Base-by-base conservation (phyloP, 345 rosid species). In the Rubroshorea leprosula region DNA sequence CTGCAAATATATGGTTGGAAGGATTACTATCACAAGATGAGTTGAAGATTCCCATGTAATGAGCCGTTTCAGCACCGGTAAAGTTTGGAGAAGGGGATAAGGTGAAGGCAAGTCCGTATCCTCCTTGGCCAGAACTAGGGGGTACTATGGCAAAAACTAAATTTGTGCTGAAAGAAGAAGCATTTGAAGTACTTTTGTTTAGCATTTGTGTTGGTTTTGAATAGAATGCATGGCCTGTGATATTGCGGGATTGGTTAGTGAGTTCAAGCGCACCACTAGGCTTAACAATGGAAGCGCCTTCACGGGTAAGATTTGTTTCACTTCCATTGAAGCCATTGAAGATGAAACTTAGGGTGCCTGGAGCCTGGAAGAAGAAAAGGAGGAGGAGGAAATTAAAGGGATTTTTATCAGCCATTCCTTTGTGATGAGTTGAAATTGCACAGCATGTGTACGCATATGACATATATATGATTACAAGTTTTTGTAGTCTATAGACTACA, bases 181-280 rank as follows among this genome's bases (percentile, higher is more conserved):
- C 44, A 0, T 39, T 55, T 0, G 26, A 29, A 35, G 63, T 22
- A 61, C 57, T 53, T 0, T 46, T 2, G 48, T 22, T 23, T 46
- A 44, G 13, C 11, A 74, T 44, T 67, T 80, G 73, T 47, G 82
- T 26, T 3, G 64, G 58, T 7, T 25, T 5, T 8, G 22, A 22
- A 41, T 76, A 78, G 66, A 85, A 83, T 5, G 86, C 89, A 58
- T 66, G 84, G 58, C 89, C 93, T 23, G 72, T 45, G 29, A 31
- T 50, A 6, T 66, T 0, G 1, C 23, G 16, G 19, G 77, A 49
- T 17, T 3, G 16, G 70, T 70, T 68, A 7, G 93, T 82, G 57
- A 85, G 93, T 65, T 65, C 66, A 16, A 82, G 63, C 12, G 58
- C 70, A 6, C 92, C 80, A 18, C 48, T 67, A 21, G 72, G 23